These are phyloP conservation scores for Vicia villosa DNA, from an alignment of 306 rosid genomes.

Conservation along the genomic window DNA sequence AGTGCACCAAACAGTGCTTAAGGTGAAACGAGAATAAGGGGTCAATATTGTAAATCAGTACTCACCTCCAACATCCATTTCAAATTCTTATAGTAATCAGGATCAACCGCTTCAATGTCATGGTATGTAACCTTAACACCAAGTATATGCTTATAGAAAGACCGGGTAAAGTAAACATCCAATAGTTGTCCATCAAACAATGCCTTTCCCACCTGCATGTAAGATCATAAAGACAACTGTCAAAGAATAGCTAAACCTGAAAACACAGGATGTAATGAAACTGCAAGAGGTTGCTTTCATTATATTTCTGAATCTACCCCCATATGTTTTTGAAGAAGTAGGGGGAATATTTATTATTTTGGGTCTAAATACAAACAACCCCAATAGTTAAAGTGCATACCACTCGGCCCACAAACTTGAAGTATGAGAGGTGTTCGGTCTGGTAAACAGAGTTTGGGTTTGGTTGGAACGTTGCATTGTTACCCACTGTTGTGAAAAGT, in stretches of 20 bases:
- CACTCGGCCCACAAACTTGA: constrained; percentile 99
- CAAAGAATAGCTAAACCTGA: constrained; percentile 22
- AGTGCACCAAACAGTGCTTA: neutral
- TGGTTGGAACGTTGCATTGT: constrained; percentile 96
- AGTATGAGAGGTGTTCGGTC: constrained; percentile 98
- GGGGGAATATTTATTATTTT: neutral
- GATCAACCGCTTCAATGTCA: constrained; percentile 99
- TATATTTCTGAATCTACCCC: constrained; percentile 3
- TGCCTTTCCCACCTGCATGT: constrained; percentile 93
- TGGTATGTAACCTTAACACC: constrained; percentile 98
- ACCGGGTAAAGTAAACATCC: constrained; percentile 98
- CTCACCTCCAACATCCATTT: constrained; percentile 99
- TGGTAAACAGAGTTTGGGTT: constrained; percentile 97
- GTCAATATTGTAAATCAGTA: constrained; percentile 28
- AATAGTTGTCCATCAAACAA: constrained; percentile 94
- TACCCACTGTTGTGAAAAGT: constrained; percentile 96
- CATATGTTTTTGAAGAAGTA: no score
- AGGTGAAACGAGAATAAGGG: constrained; percentile 8
- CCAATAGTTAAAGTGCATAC: constrained; percentile 47
- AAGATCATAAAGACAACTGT: constrained; percentile 36
- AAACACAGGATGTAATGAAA: constrained; percentile 8
- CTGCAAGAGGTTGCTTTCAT: neutral
- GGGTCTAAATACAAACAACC: neutral
- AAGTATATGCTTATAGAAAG: constrained; percentile 98
- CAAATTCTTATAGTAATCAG: constrained; percentile 96